These are phyloP conservation scores for Botrytis fragariae DNA, from an alignment of 2,329 filamentous ascomycete species.

Conservation along the genomic window DNA sequence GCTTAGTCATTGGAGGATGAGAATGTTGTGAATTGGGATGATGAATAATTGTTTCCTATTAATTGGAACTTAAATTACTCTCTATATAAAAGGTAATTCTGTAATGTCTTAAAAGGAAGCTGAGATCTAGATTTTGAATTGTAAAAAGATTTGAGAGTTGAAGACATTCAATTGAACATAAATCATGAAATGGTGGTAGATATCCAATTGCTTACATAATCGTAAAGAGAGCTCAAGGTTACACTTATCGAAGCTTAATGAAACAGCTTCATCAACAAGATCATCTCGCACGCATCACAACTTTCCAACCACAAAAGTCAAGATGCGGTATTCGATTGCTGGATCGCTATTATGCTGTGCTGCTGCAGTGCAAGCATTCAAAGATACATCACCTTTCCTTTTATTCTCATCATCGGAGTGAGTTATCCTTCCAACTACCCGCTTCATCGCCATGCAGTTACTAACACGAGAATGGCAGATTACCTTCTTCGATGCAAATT, in stretches of 20 bases:
- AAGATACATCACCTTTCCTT: conserved; percentile 85
- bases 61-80: background rate
- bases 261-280: conserved; percentile 17
- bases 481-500: conserved; percentile 24
- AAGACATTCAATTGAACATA: background rate
- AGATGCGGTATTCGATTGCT: conserved; percentile 56
- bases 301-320: conserved; percentile 30
- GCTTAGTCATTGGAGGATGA: background rate
- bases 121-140: background rate
- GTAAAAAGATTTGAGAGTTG: background rate
- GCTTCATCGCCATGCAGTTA: background rate
- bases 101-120: too few relatives aligned
- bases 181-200: background rate
- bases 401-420: conserved; percentile 66
- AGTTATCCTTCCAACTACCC: conserved; percentile 20
- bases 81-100: too few relatives aligned
- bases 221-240: background rate
- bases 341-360: conserved; percentile 51
- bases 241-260: conserved; percentile 16
- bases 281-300: conserved; percentile 10
- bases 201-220: background rate
- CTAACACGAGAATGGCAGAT: conserved; percentile 23
- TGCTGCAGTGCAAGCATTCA: conserved; percentile 67
- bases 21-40: background rate
- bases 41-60: background rate